Conservation (phyloP, 495 filamentous ascomycete species). For the Bombardia bombarda region DNA sequence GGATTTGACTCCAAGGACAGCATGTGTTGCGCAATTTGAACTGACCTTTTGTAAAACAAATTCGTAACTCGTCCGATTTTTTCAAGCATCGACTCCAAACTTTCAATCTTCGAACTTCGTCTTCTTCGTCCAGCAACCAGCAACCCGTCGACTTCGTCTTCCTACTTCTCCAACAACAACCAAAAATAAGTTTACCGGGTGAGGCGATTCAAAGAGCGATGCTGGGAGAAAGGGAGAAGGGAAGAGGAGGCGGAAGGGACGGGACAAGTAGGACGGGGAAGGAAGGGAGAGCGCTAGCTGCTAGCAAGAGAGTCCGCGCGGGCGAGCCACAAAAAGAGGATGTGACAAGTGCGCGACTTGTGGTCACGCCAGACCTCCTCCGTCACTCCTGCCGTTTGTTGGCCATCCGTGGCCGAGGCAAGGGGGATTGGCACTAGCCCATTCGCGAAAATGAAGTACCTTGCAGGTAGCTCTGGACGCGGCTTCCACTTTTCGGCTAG, state of each 20-base stretch:
- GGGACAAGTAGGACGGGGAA: conserved; percentile 20
- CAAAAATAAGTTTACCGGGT: conserved; percentile 13
- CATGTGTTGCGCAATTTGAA: too few species aligned
- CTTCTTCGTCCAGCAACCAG: conserved; percentile 3
- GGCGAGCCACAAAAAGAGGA: too few species aligned
- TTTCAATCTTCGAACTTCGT: too few species aligned
- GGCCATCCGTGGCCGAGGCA: neutral
- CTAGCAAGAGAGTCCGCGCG: too few species aligned
- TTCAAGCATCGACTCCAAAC: too few species aligned
- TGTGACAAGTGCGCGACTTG: neutral
- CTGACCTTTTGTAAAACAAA: too few species aligned
- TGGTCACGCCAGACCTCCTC: neutral
- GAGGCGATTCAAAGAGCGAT: conserved; percentile 12
- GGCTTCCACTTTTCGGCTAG: conserved; percentile 7
- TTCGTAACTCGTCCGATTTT: too few species aligned
- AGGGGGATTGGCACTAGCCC: conserved; percentile 3
- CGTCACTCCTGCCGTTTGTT: neutral
- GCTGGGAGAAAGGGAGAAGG: conserved; percentile 12
- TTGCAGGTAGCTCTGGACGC: conserved; percentile 3
- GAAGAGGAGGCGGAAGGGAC: conserved; percentile 14
- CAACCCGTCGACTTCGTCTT: conserved; percentile 17
- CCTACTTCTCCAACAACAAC: conserved; percentile 28
- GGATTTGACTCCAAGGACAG: too few species aligned
- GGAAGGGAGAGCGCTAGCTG: conserved; percentile 16
- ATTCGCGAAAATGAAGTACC: conserved; percentile 10